Evolutionary conservation across 495 filamentous ascomycete genomes (phyloP), one percentile per base, ranked within the genome.

Genomic region (Aspergillus affinis): DNA sequence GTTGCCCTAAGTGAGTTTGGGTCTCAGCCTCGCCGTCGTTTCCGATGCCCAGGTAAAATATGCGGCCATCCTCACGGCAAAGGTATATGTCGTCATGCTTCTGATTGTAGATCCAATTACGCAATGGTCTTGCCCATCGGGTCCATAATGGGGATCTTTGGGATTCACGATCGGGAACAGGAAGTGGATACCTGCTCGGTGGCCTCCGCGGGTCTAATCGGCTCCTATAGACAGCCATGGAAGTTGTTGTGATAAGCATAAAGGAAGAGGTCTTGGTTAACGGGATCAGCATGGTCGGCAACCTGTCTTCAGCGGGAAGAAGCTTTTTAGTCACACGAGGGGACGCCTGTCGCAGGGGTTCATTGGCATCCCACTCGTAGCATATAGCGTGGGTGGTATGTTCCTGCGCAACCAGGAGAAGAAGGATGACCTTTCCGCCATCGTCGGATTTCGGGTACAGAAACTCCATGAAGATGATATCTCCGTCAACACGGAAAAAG

Each of bases 381-480:
- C 86, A 79, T 29, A 87, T 71, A 61, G 92, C 79, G 58, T 81
- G 80, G 21, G 88, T 89, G 30, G 78, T 77, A 21, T 83, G 76
- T 27, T 80, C 79, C 56, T 81, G 80, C 26, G 86, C 78, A 17
- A 91, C 71, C 20, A 97, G 79, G 5, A 96, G 70, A 27, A 97
- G 76, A 9, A 97, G 78, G 36, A 95, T 88, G 47, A 95, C 88
- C 44, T 81, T 78, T 17, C 81, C 72, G 53, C 89, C 84, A 59
- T 86, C 83, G 20, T 68, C 65, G 10, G 81, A 66, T 6, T 80
- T 80, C 6, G 93, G 89, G 59, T 90, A 85, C 6, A 98, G 82
- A 61, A 98, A 98, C 30, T 93, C 89, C 76, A 97, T 88, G 64
- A 91, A 89, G 57, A 92, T 74, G 36, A 98, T 91, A 15, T 86